phyloP scores from a whole-genome alignment of 2,329 filamentous ascomycete species.

The Xylaria sp. region DNA sequence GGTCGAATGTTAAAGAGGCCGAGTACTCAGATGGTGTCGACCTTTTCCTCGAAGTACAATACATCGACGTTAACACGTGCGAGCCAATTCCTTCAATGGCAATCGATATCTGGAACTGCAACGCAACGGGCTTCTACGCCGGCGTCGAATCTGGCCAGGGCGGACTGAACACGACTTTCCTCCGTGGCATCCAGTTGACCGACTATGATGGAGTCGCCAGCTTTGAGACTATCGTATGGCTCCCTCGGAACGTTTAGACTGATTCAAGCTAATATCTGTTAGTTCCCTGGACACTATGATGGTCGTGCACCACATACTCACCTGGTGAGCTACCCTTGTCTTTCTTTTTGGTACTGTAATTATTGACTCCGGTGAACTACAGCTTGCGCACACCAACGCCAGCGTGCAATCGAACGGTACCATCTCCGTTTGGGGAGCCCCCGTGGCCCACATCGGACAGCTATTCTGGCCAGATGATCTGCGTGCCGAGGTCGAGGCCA shows the following conservation, averaged over 20 bases:
- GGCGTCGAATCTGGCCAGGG: slow-evolving; percentile 49
- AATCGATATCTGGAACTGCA: slow-evolving; percentile 59
- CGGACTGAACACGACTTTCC: slow-evolving; percentile 56
- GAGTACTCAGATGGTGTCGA: slow-evolving; percentile 55
- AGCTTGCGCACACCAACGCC: slow-evolving; percentile 45
- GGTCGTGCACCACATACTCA: slow-evolving; percentile 57
- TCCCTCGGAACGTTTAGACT: neutral
- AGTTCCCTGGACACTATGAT: slow-evolving; percentile 57
- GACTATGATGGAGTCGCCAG: slow-evolving; percentile 59
- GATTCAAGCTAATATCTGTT: slow-evolving; percentile 28
- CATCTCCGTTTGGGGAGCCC: slow-evolving; percentile 46
- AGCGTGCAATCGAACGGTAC: slow-evolving; percentile 48
- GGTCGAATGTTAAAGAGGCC: slow-evolving; percentile 57
- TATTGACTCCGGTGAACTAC: no score
- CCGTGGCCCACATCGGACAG: slow-evolving; percentile 50
- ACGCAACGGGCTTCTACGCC: slow-evolving; percentile 56
- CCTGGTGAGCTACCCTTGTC: slow-evolving; percentile 40
- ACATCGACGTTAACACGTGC: slow-evolving; percentile 61
- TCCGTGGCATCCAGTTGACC: slow-evolving; percentile 61
- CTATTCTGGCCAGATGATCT: slow-evolving; percentile 50
- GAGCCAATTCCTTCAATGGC: slow-evolving; percentile 55
- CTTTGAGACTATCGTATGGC: slow-evolving; percentile 56
- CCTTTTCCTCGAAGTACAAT: slow-evolving; percentile 58
- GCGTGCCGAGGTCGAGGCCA: slow-evolving; percentile 47
- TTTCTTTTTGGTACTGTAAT: no score